Percentiles rank a stretch among this genome's conserved stretches.
Evolutionary conservation across 768 basidiomycete genomes (phyloP).

Genomic region (Pleurotus tuber-regium): DNA sequence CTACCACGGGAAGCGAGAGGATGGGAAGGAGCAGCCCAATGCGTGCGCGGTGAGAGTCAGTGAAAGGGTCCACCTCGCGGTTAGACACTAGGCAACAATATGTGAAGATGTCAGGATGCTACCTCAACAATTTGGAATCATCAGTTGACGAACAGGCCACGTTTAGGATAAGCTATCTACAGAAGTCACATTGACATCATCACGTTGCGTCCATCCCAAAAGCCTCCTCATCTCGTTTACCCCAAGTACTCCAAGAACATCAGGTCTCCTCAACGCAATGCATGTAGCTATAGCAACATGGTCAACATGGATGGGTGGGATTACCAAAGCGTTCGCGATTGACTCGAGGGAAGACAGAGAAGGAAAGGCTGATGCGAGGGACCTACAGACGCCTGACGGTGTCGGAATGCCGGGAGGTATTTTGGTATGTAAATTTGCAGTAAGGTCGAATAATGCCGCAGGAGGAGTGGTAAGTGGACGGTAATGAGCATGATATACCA

Average conservation of each 20-base stretch:
- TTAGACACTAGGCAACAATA: too few relatives aligned
- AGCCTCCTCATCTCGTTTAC: constrained; percentile 74
- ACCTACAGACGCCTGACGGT: constrained; percentile 61
- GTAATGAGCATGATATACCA: constrained; percentile 94
- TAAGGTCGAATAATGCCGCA: constrained; percentile 80
- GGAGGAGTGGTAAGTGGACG: constrained; percentile 87
- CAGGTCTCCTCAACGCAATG: constrained; percentile 50
- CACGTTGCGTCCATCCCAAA: constrained; percentile 58
- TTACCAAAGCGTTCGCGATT: constrained; percentile 75
- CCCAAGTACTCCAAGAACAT: constrained; percentile 62
- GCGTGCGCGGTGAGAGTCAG: too few relatives aligned
- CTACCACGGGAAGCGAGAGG: too few relatives aligned
- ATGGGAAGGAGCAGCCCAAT: too few relatives aligned
- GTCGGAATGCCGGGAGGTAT: constrained; percentile 57
- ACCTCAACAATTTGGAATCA: too few relatives aligned
- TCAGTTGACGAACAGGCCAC: too few relatives aligned
- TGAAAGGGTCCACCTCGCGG: too few relatives aligned
- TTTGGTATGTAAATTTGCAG: constrained; percentile 66
- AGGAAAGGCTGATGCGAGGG: constrained; percentile 39
- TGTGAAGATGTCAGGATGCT: too few relatives aligned
- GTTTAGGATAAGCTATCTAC: too few relatives aligned
- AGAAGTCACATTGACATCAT: too few relatives aligned
- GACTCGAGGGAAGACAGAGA: constrained; percentile 44
- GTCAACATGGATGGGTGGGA: constrained; percentile 93
- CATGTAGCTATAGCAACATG: constrained; percentile 87